Base-by-base conservation (phyloP, 2,329 filamentous ascomycete genomes). In the Penicillium sp. region DNA sequence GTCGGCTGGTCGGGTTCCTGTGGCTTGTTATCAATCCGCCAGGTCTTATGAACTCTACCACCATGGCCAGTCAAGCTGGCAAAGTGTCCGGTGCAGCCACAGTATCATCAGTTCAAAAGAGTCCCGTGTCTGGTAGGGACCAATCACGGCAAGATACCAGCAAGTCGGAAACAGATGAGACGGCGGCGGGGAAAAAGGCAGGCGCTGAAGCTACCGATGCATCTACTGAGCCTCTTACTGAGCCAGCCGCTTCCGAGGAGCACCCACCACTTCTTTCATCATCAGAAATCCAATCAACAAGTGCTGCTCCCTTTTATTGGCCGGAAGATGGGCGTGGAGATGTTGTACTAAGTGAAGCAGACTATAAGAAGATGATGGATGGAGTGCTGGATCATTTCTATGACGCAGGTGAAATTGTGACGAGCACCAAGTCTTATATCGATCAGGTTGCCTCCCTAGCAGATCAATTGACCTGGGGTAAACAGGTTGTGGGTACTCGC, bases 1-100 rank as follows among this genome's bases (percentile, higher is more conserved):
- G 95, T 0, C 85, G 93, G 19, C 83, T 97, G 71, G 96, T 97
- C 0, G 96, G 96, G 0, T 99, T 99, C 68, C 83, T 98, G 28
- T 99, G 96, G 94, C 80, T 97, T 28, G 89, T 97, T 0, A 90
- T 97, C 51, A 84, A 82, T 66, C 89, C 92, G 37, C 83, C 87
- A 0, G 75, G 79, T 6, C 61, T 77, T 37, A 65, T 75, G 58
- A 75, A 77, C 58, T 71, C 78, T 60, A 69, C 71, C 38, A 70
- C 73, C 13, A 73, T 75, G 68, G 67, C 70, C 11, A 73, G 70
- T 42, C 70, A 69, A 10, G 65, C 67, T 25, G 56, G 57, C 3
- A 45, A 42, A 19, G 37, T 51, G 7, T 11, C 43, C 40, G n/a
- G 52, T 16, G 28, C 30, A 1, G 22, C 2, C 10, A 35, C 42